Conservation (phyloP, 805 yeast species). For the Tetrapisispora taiwanensis region DNA sequence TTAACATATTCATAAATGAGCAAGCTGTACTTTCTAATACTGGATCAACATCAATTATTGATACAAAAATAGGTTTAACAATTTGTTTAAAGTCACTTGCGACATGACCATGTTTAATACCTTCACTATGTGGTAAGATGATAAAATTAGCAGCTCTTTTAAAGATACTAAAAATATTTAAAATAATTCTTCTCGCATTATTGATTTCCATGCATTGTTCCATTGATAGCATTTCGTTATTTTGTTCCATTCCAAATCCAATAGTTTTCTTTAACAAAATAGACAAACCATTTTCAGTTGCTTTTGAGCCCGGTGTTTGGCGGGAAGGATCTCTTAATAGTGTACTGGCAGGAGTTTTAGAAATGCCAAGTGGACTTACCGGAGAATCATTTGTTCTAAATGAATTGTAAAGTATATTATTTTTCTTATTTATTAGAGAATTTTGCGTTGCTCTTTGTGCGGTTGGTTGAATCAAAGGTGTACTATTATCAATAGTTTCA, state of each 20-base stretch:
- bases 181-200: constrained; percentile 21
- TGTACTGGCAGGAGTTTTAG: not conserved
- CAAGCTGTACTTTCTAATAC: constrained; percentile 30
- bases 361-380: not conserved
- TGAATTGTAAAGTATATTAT: not conserved
- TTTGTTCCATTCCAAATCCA: not conserved
- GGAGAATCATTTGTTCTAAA: not conserved
- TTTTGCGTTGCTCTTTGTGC: constrained; percentile 3
- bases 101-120: constrained; percentile 12
- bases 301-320: constrained; percentile 5
- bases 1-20: constrained; percentile 29
- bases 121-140: constrained; percentile 17
- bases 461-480: not conserved
- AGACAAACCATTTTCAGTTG: constrained; percentile 12
- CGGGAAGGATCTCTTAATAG: not conserved
- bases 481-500: not conserved
- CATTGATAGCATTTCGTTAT: not conserved
- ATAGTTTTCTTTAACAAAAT: not conserved
- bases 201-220: not conserved
- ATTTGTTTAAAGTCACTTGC: constrained; percentile 19
- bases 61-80: constrained; percentile 32
- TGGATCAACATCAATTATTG: constrained; percentile 31
- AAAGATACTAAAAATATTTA: constrained; percentile 25
- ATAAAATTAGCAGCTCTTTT: constrained; percentile 20
- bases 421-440: constrained; percentile 3